These are phyloP conservation scores for Globisporangium yorkense DNA, from an alignment of 352 stramenopile genomes.

Conservation along the genomic window DNA sequence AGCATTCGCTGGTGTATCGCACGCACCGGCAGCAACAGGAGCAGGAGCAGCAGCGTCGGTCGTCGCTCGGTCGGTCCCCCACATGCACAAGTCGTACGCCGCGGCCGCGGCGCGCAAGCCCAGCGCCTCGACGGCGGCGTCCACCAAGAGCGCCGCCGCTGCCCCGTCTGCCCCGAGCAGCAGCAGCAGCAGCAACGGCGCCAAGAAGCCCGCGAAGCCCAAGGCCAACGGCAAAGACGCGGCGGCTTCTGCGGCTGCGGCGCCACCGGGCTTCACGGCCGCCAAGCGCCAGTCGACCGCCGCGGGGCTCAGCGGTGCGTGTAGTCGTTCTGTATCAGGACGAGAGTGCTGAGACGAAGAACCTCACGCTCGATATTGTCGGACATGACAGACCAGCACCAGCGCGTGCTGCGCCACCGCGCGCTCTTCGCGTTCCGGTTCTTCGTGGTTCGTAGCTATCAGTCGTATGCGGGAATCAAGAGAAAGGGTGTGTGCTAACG, in stretches of 20 bases:
- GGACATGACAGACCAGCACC: conserved; percentile 33
- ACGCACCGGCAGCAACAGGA: too few species aligned
- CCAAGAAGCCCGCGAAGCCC: conserved; percentile 4
- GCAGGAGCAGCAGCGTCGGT: too few species aligned
- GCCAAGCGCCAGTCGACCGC: conserved; percentile 5
- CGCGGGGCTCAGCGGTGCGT: conserved; percentile 11
- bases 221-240: conserved; percentile 14
- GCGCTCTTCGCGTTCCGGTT: conserved; percentile 79
- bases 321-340: neutral
- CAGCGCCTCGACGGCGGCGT: neutral
- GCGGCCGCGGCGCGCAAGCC: neutral
- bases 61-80: neutral
- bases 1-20: neutral
- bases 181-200: neutral
- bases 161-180: neutral
- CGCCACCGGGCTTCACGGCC: conserved; percentile 3
- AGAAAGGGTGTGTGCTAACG: neutral
- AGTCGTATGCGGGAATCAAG: too few species aligned
- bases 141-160: neutral
- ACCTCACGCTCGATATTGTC: neutral
- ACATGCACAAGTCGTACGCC: conserved; percentile 2
- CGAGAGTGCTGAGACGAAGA: neutral
- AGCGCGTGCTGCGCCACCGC: conserved; percentile 69
- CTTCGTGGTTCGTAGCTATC: conserved; percentile 31
- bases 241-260: neutral